phyloP scores from a whole-genome alignment of 176 grass and related monocot species.

The Ananas comosus region DNA sequence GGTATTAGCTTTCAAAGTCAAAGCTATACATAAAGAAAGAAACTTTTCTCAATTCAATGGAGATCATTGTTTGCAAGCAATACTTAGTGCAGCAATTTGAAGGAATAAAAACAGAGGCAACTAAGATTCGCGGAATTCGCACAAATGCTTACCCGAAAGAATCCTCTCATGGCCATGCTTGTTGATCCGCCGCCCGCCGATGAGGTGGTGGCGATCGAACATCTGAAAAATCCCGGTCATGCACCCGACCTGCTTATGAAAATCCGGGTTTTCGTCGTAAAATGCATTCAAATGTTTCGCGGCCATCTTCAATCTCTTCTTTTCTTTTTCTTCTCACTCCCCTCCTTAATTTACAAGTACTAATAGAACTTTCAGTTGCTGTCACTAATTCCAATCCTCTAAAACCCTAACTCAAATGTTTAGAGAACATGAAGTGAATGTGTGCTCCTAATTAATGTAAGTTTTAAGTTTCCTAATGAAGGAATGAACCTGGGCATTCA shows the following conservation, averaged over 20 bases:
- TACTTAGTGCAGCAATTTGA: background rate
- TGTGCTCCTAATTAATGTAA: too few relatives aligned
- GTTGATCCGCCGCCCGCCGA: conserved; percentile 23
- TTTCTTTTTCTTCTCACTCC: background rate
- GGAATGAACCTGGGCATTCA: too few relatives aligned
- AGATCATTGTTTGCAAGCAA: background rate
- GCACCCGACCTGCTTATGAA: conserved; percentile 75
- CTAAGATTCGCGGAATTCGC: background rate
- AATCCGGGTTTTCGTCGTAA: conserved; percentile 34
- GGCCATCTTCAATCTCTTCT: conserved; percentile 18
- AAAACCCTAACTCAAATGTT: too few relatives aligned
- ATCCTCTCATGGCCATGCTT: conserved; percentile 35
- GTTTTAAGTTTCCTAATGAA: too few relatives aligned
- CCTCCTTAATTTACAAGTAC: background rate
- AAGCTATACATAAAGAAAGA: too few relatives aligned
- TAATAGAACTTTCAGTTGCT: too few relatives aligned
- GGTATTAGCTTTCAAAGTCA: too few relatives aligned
- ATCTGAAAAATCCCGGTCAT: conserved; percentile 91
- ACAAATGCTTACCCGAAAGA: conserved; percentile 45
- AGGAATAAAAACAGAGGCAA: background rate
- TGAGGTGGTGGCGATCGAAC: conserved; percentile 63
- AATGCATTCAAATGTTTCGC: conserved; percentile 22
- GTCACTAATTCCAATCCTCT: too few relatives aligned
- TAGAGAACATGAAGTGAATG: too few relatives aligned
- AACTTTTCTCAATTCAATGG: too few relatives aligned